Percentiles rank a stretch among this genome's conserved stretches.
These are phyloP conservation scores for Chenopodium formosanum DNA, from an alignment of 148 eudicot genomes.

Conservation along the genomic window DNA sequence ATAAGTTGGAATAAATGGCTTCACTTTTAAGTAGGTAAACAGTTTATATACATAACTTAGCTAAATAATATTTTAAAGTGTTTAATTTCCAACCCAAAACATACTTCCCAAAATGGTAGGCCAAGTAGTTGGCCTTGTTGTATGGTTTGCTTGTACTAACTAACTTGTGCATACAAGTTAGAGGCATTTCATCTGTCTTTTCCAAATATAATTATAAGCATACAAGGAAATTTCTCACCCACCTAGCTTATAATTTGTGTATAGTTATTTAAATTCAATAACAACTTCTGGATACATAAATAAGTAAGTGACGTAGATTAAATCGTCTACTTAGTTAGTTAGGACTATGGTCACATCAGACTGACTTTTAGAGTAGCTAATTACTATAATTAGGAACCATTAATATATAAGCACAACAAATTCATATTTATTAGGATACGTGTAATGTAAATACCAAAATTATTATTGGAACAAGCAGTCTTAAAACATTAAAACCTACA, in stretches of 20 bases:
- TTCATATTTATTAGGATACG: too few relatives aligned
- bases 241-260: constrained; percentile 9
- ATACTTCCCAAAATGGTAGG: constrained; percentile 23
- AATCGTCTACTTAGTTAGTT: too few relatives aligned
- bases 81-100: constrained; percentile 17
- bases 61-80: background rate
- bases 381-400: too few relatives aligned
- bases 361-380: too few relatives aligned
- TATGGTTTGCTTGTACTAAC: constrained; percentile 19
- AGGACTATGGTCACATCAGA: too few relatives aligned
- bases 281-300: too few relatives aligned
- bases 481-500: background rate
- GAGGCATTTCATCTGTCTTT: constrained; percentile 7
- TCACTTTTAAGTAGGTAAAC: constrained; percentile 26
- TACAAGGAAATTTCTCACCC: constrained; percentile 6
- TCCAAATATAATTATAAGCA: background rate
- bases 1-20: background rate
- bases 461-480: background rate
- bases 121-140: constrained; percentile 3
- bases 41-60: background rate
- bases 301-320: too few relatives aligned
- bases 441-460: too few relatives aligned
- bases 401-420: background rate
- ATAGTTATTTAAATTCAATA: background rate
- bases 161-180: constrained; percentile 4